Conservation (phyloP, 139 green algal genomes). For the Tetraselmis striata region DNA sequence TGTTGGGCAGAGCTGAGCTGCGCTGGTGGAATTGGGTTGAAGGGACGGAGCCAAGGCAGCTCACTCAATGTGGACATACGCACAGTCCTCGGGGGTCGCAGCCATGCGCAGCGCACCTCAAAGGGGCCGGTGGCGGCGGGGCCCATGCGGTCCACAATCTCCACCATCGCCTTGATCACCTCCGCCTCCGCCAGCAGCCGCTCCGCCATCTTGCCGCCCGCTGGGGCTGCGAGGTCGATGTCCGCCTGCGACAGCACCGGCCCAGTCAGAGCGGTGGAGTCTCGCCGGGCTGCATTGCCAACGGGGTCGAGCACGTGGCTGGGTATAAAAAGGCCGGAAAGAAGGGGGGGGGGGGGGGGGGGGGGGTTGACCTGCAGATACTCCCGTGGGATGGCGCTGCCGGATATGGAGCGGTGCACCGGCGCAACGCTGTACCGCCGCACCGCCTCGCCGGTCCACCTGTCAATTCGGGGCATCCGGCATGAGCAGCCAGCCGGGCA, state of each 20-base stretch:
- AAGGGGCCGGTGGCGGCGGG: not conserved
- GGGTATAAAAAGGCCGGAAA: too few species aligned
- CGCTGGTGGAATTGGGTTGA: too few species aligned
- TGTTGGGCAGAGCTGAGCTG: too few species aligned
- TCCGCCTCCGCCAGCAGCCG: conserved; percentile 15
- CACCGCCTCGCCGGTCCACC: not conserved
- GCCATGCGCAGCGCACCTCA: not conserved
- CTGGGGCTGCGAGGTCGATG: conserved; percentile 9
- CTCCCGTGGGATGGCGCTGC: not conserved
- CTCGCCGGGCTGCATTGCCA: too few species aligned
- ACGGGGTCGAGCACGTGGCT: too few species aligned
- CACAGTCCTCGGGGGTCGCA: too few species aligned
- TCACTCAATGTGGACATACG: too few species aligned
- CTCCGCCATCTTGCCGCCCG: conserved; percentile 9
- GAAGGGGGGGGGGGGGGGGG: too few species aligned
- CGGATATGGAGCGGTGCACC: not conserved
- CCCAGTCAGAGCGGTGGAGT: too few species aligned
- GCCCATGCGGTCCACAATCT: not conserved
- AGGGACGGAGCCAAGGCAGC: too few species aligned
- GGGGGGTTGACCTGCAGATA: not conserved
- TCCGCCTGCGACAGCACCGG: conserved; percentile 11
- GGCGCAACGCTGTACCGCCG: not conserved
- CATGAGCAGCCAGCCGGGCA: too few species aligned
- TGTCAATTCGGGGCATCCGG: too few species aligned
- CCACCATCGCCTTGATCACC: conserved; percentile 13